Conservation (phyloP, 164 flowering plant species). For the Brasenia schreberi region DNA sequence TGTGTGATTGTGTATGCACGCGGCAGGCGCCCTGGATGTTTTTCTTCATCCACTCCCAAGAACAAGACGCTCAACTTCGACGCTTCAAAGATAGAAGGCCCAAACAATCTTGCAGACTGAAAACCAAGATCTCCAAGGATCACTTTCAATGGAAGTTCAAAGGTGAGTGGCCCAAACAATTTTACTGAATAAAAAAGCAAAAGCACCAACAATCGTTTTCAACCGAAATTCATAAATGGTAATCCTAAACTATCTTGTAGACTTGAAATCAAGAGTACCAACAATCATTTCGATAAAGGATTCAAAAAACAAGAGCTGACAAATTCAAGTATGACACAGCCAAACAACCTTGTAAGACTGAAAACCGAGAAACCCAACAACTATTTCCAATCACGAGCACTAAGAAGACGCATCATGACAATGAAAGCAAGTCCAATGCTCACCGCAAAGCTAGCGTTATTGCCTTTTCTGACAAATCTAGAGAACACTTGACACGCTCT, state of each 20-base stretch:
- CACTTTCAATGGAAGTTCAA: not conserved
- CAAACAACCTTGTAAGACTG: not conserved
- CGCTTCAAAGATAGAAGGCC: constrained; percentile 85
- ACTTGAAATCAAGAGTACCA: not conserved
- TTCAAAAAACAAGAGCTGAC: too few relatives aligned
- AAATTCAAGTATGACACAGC: too few relatives aligned
- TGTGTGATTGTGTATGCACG: constrained; percentile 89
- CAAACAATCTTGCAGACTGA: constrained; percentile 81
- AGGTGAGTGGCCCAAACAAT: constrained; percentile 43
- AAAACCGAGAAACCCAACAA: not conserved
- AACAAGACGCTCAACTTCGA: constrained; percentile 81
- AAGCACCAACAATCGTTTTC: not conserved
- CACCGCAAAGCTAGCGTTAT: not conserved
- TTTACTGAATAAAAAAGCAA: constrained; percentile 50
- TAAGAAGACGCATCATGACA: not conserved
- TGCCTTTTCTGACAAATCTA: not conserved
- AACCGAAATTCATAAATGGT: not conserved
- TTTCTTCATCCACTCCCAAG: constrained; percentile 63
- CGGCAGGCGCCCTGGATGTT: constrained; percentile 75
- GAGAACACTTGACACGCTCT: not conserved
- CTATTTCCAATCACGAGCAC: not conserved
- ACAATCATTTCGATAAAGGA: not conserved
- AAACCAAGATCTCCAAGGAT: constrained; percentile 1
- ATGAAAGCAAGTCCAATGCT: not conserved
- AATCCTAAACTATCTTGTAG: not conserved